phyloP scores from a whole-genome alignment of 495 filamentous ascomycete species.

The Hypoxylon rickii region DNA sequence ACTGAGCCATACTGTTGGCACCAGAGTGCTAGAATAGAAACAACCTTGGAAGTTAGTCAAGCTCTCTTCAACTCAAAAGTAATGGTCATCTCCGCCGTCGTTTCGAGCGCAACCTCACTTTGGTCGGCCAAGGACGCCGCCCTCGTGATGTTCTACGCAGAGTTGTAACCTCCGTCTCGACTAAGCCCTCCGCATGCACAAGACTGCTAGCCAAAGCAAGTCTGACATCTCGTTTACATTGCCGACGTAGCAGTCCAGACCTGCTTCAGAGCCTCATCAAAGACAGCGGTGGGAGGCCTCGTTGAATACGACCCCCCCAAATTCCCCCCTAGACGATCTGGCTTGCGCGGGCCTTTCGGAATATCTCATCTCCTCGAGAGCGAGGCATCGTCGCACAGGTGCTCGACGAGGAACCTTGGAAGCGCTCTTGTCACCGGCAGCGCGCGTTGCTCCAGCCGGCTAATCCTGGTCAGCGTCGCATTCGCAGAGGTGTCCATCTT shows the following conservation, averaged over 20 bases:
- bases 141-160: not conserved
- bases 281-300: not conserved
- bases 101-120: not conserved
- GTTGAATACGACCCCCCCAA: not conserved
- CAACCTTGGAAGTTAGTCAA: not conserved
- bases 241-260: no score
- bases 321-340: no score
- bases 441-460: slow-evolving; percentile 5
- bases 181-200: not conserved
- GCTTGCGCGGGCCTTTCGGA: not conserved
- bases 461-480: slow-evolving; percentile 9
- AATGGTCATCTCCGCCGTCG: not conserved
- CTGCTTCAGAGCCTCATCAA: not conserved
- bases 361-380: not conserved
- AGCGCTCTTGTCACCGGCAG: not conserved
- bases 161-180: not conserved
- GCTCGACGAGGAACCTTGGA: not conserved
- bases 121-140: not conserved
- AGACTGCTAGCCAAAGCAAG: no score
- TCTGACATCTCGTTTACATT: no score
- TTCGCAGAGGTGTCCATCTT: slow-evolving; percentile 1
- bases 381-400: not conserved
- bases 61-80: not conserved
- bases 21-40: not conserved
- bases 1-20: no score